Evolutionary conservation across 345 rosid genomes (phyloP).

Genomic region (Salix suchowensis): DNA sequence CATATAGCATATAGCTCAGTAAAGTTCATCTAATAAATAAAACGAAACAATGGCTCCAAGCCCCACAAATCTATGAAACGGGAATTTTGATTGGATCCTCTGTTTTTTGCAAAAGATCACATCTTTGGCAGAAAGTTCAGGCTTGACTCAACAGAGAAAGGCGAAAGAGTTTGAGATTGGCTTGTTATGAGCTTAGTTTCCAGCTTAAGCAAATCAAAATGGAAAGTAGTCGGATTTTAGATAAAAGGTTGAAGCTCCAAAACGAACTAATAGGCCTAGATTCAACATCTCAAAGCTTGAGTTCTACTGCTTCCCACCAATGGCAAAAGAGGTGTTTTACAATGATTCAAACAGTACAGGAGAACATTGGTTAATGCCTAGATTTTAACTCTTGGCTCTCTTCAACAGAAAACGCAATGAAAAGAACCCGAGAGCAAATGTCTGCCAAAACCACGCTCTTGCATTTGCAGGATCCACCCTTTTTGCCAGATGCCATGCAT

Average conservation of each 20-base stretch:
- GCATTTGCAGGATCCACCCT: slow-evolving; percentile 68
- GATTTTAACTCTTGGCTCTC: slow-evolving; percentile 42
- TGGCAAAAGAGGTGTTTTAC: background rate
- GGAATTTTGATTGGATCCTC: background rate
- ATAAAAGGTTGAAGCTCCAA: background rate
- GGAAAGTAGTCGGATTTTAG: background rate
- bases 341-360: background rate
- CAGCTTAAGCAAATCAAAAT: no score
- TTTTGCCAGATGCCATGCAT: slow-evolving; percentile 60
- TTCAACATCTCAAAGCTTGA: background rate
- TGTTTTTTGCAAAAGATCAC: no score
- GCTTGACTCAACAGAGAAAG: background rate
- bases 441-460: slow-evolving; percentile 87
- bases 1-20: background rate
- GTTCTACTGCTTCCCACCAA: background rate
- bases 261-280: background rate
- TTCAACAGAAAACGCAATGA: slow-evolving; percentile 59
- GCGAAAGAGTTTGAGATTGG: background rate
- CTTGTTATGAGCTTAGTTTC: background rate
- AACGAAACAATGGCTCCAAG: background rate
- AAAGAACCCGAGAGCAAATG: slow-evolving; percentile 55
- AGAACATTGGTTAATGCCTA: background rate
- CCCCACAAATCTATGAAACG: no score
- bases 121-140: background rate
- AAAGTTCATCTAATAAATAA: background rate